Evolutionary conservation across 2,329 filamentous ascomycete genomes (phyloP).

Genomic region (Dactylellina parvicollis): DNA sequence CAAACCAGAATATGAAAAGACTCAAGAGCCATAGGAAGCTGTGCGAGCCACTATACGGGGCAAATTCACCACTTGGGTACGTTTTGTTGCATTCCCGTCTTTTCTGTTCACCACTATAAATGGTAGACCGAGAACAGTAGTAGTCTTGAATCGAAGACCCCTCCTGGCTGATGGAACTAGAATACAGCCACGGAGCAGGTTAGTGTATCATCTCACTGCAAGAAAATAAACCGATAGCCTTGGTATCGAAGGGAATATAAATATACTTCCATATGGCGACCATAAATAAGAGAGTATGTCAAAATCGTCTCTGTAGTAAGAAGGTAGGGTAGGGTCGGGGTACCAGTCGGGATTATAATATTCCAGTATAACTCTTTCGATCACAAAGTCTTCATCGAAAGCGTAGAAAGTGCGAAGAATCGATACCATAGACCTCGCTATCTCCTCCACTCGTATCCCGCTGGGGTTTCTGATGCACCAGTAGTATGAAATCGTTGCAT

Average conservation of each 20-base stretch:
- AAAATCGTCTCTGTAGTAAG: constrained; percentile 14
- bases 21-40: neutral
- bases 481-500: neutral
- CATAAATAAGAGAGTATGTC: constrained; percentile 10
- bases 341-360: neutral
- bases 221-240: neutral
- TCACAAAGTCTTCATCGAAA: constrained; percentile 1
- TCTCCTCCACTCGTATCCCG: constrained; percentile 5
- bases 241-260: neutral
- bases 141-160: neutral
- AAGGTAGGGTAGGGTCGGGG: constrained; percentile 3
- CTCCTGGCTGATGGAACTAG: neutral
- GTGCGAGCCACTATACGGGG: neutral
- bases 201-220: too few relatives aligned
- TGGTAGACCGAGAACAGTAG: neutral
- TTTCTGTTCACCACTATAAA: neutral
- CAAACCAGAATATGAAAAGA: too few relatives aligned
- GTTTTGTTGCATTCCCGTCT: neutral
- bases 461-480: neutral
- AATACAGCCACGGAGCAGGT: neutral
- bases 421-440: neutral
- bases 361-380: neutral
- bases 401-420: constrained; percentile 2
- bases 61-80: neutral
- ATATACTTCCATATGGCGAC: constrained; percentile 8